Evolutionary conservation across 768 basidiomycete genomes (phyloP), one percentile per base, ranked within the genome.

Genomic region (Fomitopsis serialis): DNA sequence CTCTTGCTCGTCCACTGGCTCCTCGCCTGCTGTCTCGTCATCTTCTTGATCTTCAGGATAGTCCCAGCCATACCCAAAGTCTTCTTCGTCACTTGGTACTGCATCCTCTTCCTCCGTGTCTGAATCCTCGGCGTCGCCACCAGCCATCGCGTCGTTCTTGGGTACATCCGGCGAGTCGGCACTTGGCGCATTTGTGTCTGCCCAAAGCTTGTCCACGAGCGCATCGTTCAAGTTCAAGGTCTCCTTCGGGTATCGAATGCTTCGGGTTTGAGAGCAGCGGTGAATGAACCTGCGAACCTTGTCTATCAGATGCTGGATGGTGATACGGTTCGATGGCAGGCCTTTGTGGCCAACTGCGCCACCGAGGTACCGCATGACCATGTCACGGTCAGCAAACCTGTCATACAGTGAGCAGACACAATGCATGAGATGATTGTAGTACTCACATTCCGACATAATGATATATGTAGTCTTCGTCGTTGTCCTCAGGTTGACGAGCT

Each of bases 301-400:
- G 29, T 32, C 29, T 32, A 32, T 5, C 5, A 32, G 29, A 32
- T 32, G 29, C 29, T 32, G 29, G 29, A 32, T 32, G 6, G 29
- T 32, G 11, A 32, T 32, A 5, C 29, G 29, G 29, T 32, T 32
- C 5, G 29, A 32, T 32, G 29, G 29, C 11, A 32, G 29, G 29
- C 29, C 29, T 11, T 32, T 43, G 45, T 67, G 66, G 12, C 66
- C 66, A n/a, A 66, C 45, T 3, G 59, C 65, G 1, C 58, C 53
- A 3, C 64, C 67, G 7, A 36, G 24, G 50, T 61, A 63, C 1
- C 58, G 58, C 58, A 65, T 63, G 35, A 57, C 47, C 58, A 66
- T 60, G 44, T 69, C 68, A 0, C 61, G 52, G 45, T 68, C 67
- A 12, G 57, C 59, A 52, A 68, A 66, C 29, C 67, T 68, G 29